phyloP scores from a whole-genome alignment of 495 filamentous ascomycete species.

The Friedmanniomyces endolithicus region DNA sequence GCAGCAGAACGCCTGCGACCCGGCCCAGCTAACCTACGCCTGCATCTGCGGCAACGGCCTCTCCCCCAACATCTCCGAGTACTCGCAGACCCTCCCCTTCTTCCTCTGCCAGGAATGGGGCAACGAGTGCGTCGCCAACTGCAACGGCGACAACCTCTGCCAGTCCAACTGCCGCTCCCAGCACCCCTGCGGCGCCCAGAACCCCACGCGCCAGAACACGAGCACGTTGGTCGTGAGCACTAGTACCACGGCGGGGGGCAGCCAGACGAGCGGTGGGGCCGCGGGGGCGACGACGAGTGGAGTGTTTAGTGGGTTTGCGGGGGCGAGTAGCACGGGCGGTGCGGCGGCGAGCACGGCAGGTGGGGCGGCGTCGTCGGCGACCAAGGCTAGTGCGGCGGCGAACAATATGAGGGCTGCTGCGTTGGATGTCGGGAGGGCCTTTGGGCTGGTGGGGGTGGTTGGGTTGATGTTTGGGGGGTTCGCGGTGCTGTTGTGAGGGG shows the following conservation, averaged over 20 bases:
- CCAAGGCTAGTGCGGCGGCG: background rate
- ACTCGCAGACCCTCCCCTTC: constrained; percentile 77
- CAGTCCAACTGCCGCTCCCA: constrained; percentile 50
- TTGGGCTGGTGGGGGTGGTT: constrained; percentile 8
- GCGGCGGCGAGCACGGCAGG: too few species aligned
- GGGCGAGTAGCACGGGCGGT: background rate
- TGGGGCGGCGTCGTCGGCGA: background rate
- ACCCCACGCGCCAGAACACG: constrained; percentile 5
- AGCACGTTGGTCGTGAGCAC: constrained; percentile 5
- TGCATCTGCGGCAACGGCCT: constrained; percentile 64
- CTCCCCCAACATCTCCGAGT: constrained; percentile 66
- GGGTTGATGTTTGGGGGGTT: constrained; percentile 8
- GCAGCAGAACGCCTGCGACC: constrained; percentile 52
- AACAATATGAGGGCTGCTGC: background rate
- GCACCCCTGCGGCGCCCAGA: constrained; percentile 66
- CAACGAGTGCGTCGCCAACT: constrained; percentile 55
- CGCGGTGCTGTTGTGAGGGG: constrained; percentile 7
- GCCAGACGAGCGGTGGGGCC: background rate
- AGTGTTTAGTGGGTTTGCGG: constrained; percentile 10
- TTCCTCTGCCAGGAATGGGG: constrained; percentile 64
- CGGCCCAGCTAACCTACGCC: constrained; percentile 50
- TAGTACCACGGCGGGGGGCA: background rate
- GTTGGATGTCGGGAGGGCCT: constrained; percentile 8
- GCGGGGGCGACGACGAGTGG: background rate
- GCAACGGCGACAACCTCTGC: constrained; percentile 48